phyloP scores from a whole-genome alignment of 257 asterid species.

The Eustoma russellianum region DNA sequence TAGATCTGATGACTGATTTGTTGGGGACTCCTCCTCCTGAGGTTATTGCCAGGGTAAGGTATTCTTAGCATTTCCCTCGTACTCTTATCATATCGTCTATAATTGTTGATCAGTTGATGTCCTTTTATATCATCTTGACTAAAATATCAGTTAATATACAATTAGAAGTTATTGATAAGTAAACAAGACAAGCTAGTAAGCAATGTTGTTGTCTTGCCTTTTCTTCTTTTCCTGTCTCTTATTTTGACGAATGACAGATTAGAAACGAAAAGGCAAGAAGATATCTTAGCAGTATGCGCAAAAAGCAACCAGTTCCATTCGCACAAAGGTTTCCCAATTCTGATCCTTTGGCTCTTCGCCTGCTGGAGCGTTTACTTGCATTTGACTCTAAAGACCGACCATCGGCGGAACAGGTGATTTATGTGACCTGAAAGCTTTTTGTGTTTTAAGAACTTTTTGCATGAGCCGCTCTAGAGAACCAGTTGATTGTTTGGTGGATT shows the following conservation, averaged over 20 bases:
- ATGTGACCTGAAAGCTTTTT: conserved; percentile 5
- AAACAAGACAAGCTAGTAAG: too few species aligned
- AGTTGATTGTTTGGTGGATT: neutral
- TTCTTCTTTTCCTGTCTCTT: conserved; percentile 1
- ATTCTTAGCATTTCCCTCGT: neutral
- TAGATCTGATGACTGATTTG: conserved; percentile 81
- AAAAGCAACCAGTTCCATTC: conserved; percentile 68
- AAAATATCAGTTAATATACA: too few species aligned
- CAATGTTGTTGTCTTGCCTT: neutral
- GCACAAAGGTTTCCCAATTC: conserved; percentile 63
- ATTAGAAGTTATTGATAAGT: too few species aligned
- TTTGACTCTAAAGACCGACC: conserved; percentile 96
- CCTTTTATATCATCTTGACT: too few species aligned
- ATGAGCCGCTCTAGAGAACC: conserved; percentile 1
- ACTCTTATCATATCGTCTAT: neutral
- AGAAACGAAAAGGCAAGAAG: conserved; percentile 97
- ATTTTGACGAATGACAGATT: conserved; percentile 54
- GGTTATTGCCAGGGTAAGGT: conserved; percentile 62
- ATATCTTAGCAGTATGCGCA: conserved; percentile 80
- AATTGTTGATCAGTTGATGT: too few species aligned
- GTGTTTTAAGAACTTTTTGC: neutral
- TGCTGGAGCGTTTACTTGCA: conserved; percentile 72
- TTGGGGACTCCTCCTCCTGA: conserved; percentile 87
- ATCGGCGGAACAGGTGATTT: conserved; percentile 76
- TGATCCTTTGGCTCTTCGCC: conserved; percentile 72